These are phyloP conservation scores for Citrus medica DNA, from an alignment of 345 rosid species.

Conservation along the genomic window DNA sequence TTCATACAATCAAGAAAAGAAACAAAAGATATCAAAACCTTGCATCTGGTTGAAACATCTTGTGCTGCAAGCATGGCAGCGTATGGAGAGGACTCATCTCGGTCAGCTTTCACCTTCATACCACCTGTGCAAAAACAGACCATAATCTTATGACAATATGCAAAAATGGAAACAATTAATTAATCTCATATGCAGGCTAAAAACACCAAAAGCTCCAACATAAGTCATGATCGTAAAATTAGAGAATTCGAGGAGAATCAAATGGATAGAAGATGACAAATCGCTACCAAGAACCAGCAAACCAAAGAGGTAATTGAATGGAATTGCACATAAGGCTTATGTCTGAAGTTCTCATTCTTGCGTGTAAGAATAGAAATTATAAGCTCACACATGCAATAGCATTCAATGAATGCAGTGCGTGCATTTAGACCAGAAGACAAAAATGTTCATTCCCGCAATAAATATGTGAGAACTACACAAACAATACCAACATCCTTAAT, in stretches of 20 bases:
- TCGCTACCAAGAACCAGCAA: not conserved
- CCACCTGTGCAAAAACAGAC: slow-evolving; percentile 32
- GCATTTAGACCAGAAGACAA: not conserved
- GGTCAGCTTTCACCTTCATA: slow-evolving; percentile 59
- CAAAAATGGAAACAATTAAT: not conserved
- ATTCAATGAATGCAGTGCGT: not conserved
- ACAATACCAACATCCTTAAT: not conserved
- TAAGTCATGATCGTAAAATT: not conserved
- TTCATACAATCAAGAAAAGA: not conserved
- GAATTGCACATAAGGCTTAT: not conserved
- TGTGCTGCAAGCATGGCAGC: slow-evolving; percentile 65
- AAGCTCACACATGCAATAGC: not conserved
- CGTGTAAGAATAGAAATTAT: not conserved
- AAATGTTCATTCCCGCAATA: no score
- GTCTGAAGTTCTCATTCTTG: not conserved
- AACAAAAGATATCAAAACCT: slow-evolving; percentile 22
- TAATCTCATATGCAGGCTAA: not conserved
- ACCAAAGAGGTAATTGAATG: not conserved
- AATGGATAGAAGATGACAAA: not conserved
- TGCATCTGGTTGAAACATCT: slow-evolving; percentile 53
- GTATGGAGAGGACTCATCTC: slow-evolving; percentile 54
- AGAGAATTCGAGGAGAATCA: not conserved
- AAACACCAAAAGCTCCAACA: not conserved
- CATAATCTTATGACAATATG: not conserved
- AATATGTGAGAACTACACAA: no score